Conservation (phyloP, 2,329 filamentous ascomycete genomes). For the Chaetomium sp. region DNA sequence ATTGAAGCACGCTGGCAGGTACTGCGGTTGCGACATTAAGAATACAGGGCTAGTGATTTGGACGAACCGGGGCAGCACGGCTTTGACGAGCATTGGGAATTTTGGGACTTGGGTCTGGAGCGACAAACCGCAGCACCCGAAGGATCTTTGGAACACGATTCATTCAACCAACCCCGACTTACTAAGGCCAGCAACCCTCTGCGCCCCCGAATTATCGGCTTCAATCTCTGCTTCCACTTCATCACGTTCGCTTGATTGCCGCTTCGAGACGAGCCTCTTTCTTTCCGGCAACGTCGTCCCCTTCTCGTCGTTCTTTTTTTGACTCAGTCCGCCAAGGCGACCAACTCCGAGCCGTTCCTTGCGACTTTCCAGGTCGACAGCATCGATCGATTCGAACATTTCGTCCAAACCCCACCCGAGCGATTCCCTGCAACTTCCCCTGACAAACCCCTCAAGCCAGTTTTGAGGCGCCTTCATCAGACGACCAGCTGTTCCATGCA, state of each 20-base stretch:
- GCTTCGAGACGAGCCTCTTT: conserved; percentile 18
- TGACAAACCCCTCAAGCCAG: conserved; percentile 11
- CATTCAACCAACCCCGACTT: background rate
- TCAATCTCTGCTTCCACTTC: conserved; percentile 16
- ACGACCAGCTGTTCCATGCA: conserved; percentile 26
- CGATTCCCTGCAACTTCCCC: conserved; percentile 23
- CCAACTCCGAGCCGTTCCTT: background rate
- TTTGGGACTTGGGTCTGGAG: background rate
- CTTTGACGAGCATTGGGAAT: conserved; percentile 3
- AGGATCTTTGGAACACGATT: background rate
- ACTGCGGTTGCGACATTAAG: conserved; percentile 32
- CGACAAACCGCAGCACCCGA: conserved; percentile 2
- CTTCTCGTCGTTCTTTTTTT: conserved; percentile 11
- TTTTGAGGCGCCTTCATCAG: conserved; percentile 20
- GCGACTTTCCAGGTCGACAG: conserved; percentile 1
- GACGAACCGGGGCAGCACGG: conserved; percentile 12
- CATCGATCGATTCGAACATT: conserved; percentile 11
- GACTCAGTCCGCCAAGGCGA: background rate
- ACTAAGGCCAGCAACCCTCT: conserved; percentile 8
- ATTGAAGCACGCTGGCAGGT: conserved; percentile 35
- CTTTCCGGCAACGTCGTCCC: background rate
- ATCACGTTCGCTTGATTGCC: conserved; percentile 18
- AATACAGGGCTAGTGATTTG: background rate
- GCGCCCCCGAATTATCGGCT: background rate
- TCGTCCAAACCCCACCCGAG: conserved; percentile 7